A percentile compares a stretch with the other conserved stretches of the same genome.
Evolutionary conservation across 83 land plant genomes (phyloP).

Genomic region (Larix sibirica): DNA sequence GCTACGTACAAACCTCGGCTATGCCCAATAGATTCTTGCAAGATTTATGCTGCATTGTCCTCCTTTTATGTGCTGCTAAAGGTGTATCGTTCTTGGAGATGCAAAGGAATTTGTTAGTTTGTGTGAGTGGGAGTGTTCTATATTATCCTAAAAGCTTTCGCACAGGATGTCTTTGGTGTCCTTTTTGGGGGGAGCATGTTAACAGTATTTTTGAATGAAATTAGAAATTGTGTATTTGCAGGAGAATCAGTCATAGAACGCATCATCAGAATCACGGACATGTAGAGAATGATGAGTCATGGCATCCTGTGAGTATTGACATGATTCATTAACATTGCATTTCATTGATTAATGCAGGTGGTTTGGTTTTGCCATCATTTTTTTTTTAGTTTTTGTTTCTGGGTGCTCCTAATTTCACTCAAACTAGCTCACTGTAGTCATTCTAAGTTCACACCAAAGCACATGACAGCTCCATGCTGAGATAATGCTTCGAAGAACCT

Average conservation of each 20-base stretch:
- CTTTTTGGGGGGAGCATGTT: no score
- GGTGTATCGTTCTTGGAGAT: no score
- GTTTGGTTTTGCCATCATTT: neutral
- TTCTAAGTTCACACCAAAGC: neutral
- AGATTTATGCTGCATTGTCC: no score
- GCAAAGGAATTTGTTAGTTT: no score
- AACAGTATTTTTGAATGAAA: no score
- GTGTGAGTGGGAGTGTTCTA: no score
- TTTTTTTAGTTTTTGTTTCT: neutral
- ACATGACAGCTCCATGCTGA: neutral
- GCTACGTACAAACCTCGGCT: no score
- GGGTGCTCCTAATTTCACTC: neutral
- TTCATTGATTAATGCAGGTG: neutral
- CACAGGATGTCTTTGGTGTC: no score
- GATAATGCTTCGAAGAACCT: neutral
- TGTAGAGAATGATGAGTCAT: slow-evolving; percentile 94
- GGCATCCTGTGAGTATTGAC: slow-evolving; percentile 76
- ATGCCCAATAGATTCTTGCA: no score
- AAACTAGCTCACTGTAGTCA: neutral
- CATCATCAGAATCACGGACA: slow-evolving; percentile 99
- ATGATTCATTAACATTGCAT: neutral
- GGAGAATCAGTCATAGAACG: slow-evolving; percentile 98
- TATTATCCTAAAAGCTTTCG: no score
- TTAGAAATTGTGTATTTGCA: slow-evolving; percentile 17
- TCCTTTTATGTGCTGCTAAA: no score